phyloP scores from a whole-genome alignment of 2,329 filamentous ascomycete species.

The Botrytis medusae region DNA sequence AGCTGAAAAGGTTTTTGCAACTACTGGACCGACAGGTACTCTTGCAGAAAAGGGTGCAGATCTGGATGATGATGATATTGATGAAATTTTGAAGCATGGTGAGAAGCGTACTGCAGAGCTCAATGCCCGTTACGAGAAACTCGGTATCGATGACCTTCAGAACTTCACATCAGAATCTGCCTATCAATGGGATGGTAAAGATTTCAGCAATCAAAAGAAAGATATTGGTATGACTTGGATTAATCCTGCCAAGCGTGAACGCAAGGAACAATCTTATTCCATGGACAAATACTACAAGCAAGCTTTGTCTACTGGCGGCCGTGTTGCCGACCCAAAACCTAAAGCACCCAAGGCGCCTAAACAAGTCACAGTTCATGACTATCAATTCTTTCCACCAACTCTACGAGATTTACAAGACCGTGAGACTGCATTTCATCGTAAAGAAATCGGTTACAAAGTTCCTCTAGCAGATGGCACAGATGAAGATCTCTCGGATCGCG shows the following conservation, averaged over 20 bases:
- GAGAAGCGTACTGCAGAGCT: constrained; percentile 87
- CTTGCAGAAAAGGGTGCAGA: constrained; percentile 60
- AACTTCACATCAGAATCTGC: constrained; percentile 97
- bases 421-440: constrained; percentile 92
- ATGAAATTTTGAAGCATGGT: constrained; percentile 80
- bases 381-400: constrained; percentile 89
- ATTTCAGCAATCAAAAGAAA: constrained; percentile 88
- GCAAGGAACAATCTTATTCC: constrained; percentile 96
- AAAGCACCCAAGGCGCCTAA: constrained; percentile 95
- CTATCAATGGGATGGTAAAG: constrained; percentile 98
- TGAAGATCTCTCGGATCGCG: constrained; percentile 79
- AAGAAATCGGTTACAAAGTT: constrained; percentile 94
- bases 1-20: constrained; percentile 88
- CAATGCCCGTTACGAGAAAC: constrained; percentile 92
- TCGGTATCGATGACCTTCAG: constrained; percentile 94
- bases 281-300: constrained; percentile 99
- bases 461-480: constrained; percentile 86
- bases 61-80: constrained; percentile 85
- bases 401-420: constrained; percentile 90
- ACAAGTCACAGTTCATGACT: constrained; percentile 89
- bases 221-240: constrained; percentile 95
- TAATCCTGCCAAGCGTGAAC: constrained; percentile 95
- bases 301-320: constrained; percentile 76
- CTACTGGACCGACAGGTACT: constrained; percentile 63
- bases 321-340: constrained; percentile 81